phyloP scores from a whole-genome alignment of 495 filamentous ascomycete species.

The Penicillium tannophilum region DNA sequence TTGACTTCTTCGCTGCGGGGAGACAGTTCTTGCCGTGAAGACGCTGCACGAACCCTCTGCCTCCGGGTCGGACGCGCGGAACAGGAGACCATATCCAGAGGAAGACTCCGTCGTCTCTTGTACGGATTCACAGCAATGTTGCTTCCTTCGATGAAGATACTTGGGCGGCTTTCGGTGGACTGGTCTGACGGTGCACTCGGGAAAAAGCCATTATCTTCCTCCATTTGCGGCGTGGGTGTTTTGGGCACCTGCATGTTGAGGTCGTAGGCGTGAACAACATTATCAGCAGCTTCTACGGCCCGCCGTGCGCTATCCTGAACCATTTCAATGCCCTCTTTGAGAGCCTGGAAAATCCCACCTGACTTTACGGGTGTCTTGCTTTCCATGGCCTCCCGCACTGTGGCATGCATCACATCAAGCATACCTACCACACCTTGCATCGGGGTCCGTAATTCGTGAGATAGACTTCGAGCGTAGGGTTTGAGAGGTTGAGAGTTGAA shows the following conservation, averaged over 20 bases:
- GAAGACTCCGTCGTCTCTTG: constrained; percentile 53
- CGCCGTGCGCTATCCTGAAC: constrained; percentile 80
- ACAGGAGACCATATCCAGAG: constrained; percentile 35
- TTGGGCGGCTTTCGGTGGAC: constrained; percentile 36
- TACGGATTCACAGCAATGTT: constrained; percentile 49
- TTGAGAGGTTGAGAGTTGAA: constrained; percentile 66
- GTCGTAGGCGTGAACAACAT: constrained; percentile 86
- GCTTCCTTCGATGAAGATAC: constrained; percentile 47
- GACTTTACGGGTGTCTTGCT: constrained; percentile 52
- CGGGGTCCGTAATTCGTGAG: constrained; percentile 78
- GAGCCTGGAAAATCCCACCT: constrained; percentile 58
- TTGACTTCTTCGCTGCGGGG: constrained; percentile 53
- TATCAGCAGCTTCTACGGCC: constrained; percentile 80
- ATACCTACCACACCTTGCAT: constrained; percentile 88
- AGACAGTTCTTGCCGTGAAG: constrained; percentile 44
- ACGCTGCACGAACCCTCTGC: constrained; percentile 39
- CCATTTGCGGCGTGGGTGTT: constrained; percentile 42
- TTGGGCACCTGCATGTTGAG: constrained; percentile 81
- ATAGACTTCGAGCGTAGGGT: constrained; percentile 76
- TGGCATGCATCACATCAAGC: constrained; percentile 84
- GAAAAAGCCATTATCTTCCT: constrained; percentile 40
- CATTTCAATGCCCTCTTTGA: constrained; percentile 75
- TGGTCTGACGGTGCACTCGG: constrained; percentile 24
- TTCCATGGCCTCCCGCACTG: constrained; percentile 69
- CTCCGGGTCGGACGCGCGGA: constrained; percentile 31